Conservation (phyloP, 805 yeast species). For the Starmerella etchellsii region DNA sequence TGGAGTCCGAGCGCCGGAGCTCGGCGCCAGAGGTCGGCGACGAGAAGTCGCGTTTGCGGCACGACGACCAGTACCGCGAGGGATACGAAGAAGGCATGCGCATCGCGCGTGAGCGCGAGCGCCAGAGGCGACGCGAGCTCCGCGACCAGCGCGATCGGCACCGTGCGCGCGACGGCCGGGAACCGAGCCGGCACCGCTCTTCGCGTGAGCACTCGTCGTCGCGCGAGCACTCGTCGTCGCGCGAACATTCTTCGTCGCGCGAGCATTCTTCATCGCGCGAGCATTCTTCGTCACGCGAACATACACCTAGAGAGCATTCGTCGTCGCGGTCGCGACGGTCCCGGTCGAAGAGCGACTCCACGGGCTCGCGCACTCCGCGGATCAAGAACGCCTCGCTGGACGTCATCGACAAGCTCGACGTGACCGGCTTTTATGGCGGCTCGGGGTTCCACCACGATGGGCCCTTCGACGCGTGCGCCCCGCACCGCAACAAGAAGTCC, state of each 20-base stretch:
- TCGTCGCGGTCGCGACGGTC: slow-evolving; percentile 9
- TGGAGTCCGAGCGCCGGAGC: slow-evolving; percentile 16
- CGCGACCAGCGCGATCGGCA: slow-evolving; percentile 17
- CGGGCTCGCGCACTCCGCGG: slow-evolving; percentile 5
- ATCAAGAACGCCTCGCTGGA: slow-evolving; percentile 53
- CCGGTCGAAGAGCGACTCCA: slow-evolving; percentile 20
- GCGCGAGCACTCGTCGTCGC: not conserved
- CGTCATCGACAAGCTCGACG: slow-evolving; percentile 89
- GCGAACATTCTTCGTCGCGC: not conserved
- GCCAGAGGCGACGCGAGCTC: slow-evolving; percentile 19
- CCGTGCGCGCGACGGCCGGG: not conserved
- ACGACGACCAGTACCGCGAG: slow-evolving; percentile 17
- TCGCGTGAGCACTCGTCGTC: not conserved
- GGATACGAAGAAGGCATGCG: slow-evolving; percentile 21
- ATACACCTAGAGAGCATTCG: not conserved
- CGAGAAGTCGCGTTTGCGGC: slow-evolving; percentile 13
- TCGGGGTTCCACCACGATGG: slow-evolving; percentile 97
- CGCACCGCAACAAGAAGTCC: slow-evolving; percentile 68
- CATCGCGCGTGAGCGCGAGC: slow-evolving; percentile 17
- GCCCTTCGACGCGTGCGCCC: slow-evolving; percentile 96
- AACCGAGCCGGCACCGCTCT: not conserved
- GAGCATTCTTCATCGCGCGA: not conserved
- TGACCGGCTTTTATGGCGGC: slow-evolving; percentile 84
- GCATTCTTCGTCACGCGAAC: not conserved
- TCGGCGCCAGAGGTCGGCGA: slow-evolving; percentile 15